Evolutionary conservation across 2,329 filamentous ascomycete genomes (phyloP).

Genomic region (Ascochyta koolunga): DNA sequence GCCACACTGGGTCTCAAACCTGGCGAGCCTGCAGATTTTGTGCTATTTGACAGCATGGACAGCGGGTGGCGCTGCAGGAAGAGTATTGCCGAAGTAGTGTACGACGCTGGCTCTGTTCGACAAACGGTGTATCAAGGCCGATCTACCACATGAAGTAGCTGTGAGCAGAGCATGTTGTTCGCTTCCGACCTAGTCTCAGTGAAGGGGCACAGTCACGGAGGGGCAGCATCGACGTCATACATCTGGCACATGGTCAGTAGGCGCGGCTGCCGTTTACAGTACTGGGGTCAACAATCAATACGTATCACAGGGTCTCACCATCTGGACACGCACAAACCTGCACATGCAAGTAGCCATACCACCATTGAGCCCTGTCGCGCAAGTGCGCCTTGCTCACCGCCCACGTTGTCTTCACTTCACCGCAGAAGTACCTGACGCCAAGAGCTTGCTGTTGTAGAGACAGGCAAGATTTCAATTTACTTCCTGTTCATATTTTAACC

Average conservation of each 20-base stretch:
- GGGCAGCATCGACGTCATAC: neutral
- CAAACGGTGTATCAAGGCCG: constrained; percentile 40
- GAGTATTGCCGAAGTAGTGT: constrained; percentile 53
- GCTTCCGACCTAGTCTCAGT: neutral
- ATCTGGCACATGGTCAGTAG: neutral
- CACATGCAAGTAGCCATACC: constrained; percentile 8
- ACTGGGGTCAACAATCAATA: constrained; percentile 4
- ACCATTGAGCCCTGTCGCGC: neutral
- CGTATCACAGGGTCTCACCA: constrained; percentile 1
- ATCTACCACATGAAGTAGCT: neutral
- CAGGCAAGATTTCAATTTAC: neutral
- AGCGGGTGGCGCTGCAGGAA: constrained; percentile 50
- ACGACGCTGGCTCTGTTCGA: constrained; percentile 47
- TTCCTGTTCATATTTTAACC: neutral
- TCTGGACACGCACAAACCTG: neutral
- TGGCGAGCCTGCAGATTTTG: constrained; percentile 51
- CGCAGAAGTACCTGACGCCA: constrained; percentile 1
- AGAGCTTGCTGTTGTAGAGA: neutral
- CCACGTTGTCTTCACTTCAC: constrained; percentile 12
- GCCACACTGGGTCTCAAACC: constrained; percentile 37
- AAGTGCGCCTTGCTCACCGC: neutral
- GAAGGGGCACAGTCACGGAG: neutral
- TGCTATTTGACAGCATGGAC: constrained; percentile 49
- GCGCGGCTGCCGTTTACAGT: constrained; percentile 4
- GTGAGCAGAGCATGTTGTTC: neutral